Evolutionary conservation across 768 basidiomycete genomes (phyloP).

Genomic region (Pseudohyphozyma bogoriensis): DNA sequence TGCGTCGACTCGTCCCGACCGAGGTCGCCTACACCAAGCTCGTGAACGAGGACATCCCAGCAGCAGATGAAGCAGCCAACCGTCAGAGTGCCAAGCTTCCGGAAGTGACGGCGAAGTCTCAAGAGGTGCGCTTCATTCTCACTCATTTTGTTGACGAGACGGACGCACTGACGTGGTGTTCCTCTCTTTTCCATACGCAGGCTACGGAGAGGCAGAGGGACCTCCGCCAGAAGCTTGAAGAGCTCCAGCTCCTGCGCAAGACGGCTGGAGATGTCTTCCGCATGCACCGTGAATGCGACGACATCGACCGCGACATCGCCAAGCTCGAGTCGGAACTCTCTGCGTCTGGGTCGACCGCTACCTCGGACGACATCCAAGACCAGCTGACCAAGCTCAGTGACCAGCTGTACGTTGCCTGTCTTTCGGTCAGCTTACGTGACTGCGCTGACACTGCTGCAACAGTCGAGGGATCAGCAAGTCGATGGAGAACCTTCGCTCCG

Average conservation of each 20-base stretch:
- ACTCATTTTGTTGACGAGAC: neutral
- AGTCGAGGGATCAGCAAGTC: constrained; percentile 40
- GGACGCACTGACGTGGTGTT: neutral
- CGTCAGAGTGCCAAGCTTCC: constrained; percentile 51
- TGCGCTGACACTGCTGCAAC: constrained; percentile 53
- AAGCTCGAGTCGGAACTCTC: constrained; percentile 60
- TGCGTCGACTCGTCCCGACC: constrained; percentile 54
- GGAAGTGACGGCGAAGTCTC: constrained; percentile 46
- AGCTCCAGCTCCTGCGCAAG: constrained; percentile 53
- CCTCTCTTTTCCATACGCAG: neutral
- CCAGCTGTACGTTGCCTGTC: constrained; percentile 50
- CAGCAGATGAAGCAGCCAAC: constrained; percentile 53
- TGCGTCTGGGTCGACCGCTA: constrained; percentile 64
- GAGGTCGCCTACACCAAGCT: constrained; percentile 51
- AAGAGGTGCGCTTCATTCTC: constrained; percentile 47
- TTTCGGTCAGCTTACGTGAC: constrained; percentile 45
- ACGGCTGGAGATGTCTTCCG: constrained; percentile 53
- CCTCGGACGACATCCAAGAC: constrained; percentile 71
- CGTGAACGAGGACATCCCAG: constrained; percentile 54
- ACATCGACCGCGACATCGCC: constrained; percentile 52
- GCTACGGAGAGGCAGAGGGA: neutral
- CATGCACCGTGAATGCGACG: constrained; percentile 42
- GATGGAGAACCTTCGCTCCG: constrained; percentile 17
- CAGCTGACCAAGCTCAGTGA: constrained; percentile 57
- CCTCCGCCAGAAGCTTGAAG: constrained; percentile 33